Conservation (phyloP, 2,329 filamentous ascomycete genomes). For the Waltergamsia citrina region DNA sequence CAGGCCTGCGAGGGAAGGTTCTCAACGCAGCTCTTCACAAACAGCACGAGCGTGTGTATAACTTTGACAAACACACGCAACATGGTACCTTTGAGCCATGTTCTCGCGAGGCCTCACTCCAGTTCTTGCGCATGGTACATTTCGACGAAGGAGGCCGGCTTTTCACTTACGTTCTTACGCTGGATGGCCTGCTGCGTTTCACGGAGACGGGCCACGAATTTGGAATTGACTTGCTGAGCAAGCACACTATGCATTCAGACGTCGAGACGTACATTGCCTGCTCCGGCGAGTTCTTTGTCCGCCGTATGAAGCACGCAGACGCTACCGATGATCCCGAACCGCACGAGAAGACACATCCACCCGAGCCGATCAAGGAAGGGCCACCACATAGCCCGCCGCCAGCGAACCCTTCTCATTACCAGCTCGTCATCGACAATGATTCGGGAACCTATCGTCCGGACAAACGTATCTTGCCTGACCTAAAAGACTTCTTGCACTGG, state of each 20-base stretch:
- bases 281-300: conserved; percentile 87
- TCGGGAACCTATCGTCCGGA: conserved; percentile 89
- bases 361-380: too few relatives aligned
- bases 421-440: conserved; percentile 91
- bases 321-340: conserved; percentile 30
- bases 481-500: conserved; percentile 59
- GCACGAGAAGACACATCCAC: conserved; percentile 39
- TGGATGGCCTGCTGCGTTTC: conserved; percentile 81
- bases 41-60: conserved; percentile 83
- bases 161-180: conserved; percentile 85
- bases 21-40: conserved; percentile 82
- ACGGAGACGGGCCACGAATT: conserved; percentile 96
- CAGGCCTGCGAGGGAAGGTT: conserved; percentile 68
- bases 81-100: conserved; percentile 60
- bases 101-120: conserved; percentile 59
- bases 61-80: conserved; percentile 69
- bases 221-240: conserved; percentile 83
- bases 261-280: conserved; percentile 87
- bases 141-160: conserved; percentile 78
- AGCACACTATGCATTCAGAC: conserved; percentile 95
- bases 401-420: conserved; percentile 53
- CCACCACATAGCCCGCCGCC: too few relatives aligned
- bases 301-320: conserved; percentile 46
- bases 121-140: conserved; percentile 80
- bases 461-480: conserved; percentile 59